Base-by-base conservation (phyloP, 352 stramenopile species). In the Pythium apleroticum region DNA sequence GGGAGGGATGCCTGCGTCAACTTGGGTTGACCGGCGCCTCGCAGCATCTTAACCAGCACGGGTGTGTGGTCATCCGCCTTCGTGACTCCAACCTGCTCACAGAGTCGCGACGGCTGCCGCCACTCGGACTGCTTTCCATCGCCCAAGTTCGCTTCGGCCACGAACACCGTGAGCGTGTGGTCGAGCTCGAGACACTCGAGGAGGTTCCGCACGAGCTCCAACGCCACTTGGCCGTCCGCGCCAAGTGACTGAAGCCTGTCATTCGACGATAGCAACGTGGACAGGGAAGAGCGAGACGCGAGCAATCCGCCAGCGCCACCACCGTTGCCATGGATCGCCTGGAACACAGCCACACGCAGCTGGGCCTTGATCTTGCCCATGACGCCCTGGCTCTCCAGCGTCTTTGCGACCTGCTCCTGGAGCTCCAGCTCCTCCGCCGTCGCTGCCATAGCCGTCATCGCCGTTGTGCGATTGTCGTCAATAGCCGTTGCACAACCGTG, bases 341-440 rank as follows among this genome's bases (percentile, higher is more conserved):
- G 75, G 61, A 92, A 93, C 11, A 93, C 82, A 1, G 84, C 85
- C 2, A 81, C 84, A 0, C 85, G 78, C 35, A 94, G 68, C 60
- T 95, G 77, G 2, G 86, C 87, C 77, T 91, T 93, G 60, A 96
- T 71, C 61, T 89, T 89, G 39, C 65, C 71, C 22, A 95, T 59
- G 15, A 94, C 75, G n/a, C 87, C 85, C 58, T 90, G 78, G 20
- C 39, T 75, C 60, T 77, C 72, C 6, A 93, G 72, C 39, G 74
- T 59, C 53, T 82, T 76, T 1, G 77, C 78, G 22, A 94, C 76
- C 27, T 86, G 76, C 10, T 86, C 65, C 68, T 91, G 90, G 19
- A 95, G 69, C 53, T 71, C 80, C 41, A 85, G 48, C 68, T 91
- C 77, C 22, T 91, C 84, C 7, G 63, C 61, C 10, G 74, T 86